Evolutionary conservation across 306 rosid species (phyloP), one percentile per base, ranked within the genome.

Genomic region (Begonia masoniana): DNA sequence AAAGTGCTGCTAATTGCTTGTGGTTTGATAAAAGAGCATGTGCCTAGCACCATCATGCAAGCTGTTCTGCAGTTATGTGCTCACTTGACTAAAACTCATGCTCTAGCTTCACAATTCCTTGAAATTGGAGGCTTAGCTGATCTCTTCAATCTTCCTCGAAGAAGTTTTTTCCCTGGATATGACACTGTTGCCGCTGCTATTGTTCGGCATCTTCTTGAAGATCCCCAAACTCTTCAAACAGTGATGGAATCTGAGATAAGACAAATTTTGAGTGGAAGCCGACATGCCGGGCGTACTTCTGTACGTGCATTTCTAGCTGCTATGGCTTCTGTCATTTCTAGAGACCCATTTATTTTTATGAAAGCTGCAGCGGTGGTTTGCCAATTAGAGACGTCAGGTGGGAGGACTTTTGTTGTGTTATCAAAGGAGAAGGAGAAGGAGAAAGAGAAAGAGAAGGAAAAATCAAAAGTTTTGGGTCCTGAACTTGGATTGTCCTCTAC

Each of bases 201-300:
- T 63, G 95, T 92, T 58, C 88, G 93, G 13, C 99, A 86, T 81
- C 96, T 92, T 54, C 95, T 92, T 58, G 99, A 92, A 79, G 99
- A 92, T 74, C 99, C 95, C 17, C 99, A 92, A 55, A 92, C 99
- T 15, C 79, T 92, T 61, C 99, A 92, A 74, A 79, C 80, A 45
- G 96, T 96, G 36, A 92, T 92, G 96, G 99, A 92, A 59, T 79
- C 79, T 77, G 99, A 86, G 74, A 86, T 92, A 68, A 79, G 86
- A 0, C 99, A 92, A 70, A 72, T 74, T 56, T 81, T 86, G 70
- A 73, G 78, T 66, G 93, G 88, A 62, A 91, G 82, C 67, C 77
- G 93, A 21, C 95, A 78, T 67, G 65, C 88, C 48, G 99, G 88
- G 55, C 93, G 96, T 39, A 76, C 78, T 19, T 79, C 96, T 71